Evolutionary conservation across 257 asterid species (phyloP), one percentile per base, ranked within the genome.

Genomic region (Cynanchum wilfordii): DNA sequence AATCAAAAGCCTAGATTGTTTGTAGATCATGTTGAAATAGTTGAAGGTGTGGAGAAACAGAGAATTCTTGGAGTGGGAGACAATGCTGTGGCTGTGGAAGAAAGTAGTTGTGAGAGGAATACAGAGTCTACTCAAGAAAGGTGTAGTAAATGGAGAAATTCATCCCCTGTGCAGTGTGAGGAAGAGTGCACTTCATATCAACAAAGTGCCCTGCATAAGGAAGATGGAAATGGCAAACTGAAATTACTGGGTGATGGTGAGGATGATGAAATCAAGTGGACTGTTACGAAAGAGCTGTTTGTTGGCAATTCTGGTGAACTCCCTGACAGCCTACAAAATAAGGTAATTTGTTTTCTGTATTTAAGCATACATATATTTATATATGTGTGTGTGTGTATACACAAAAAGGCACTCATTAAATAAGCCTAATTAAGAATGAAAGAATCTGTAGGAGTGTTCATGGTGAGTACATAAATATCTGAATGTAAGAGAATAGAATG

Each of bases 1-100:
- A 15, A 42, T 29, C 80, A 64, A 71, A 57, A 3, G 20, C 78
- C 78, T 7, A 0, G 5, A 22, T 68, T 68, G 69, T 56, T 75
- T 68, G 27, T 12, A 33, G 27, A 73, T 49, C 19, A 30, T 5
- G 52, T 49, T 8, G 33, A 45, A 12, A 67, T 45, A 5, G 44
- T 11, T 45, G 13, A 45, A 6, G 15, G 1, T 16, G 19, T n/a
- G 49, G 9, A 16, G 10, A 50, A 68, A 27, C 47, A 27, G 40
- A 27, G 73, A 49, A 7, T 9, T 68, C 16, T 27, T 27, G 22
- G 38, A 29, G 47, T 68, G 10, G 60, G 3, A 24, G 36, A 47
- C 9, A 29, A 22, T 44, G 25, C 15, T 11, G 5, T 24, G 22
- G 56, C 57, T 22, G n/a, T n/a, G 1, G 22, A 36, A 65, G 69